These are phyloP conservation scores for Lachnum nothofagi DNA, from an alignment of 2,329 filamentous ascomycete species.

Conservation along the genomic window DNA sequence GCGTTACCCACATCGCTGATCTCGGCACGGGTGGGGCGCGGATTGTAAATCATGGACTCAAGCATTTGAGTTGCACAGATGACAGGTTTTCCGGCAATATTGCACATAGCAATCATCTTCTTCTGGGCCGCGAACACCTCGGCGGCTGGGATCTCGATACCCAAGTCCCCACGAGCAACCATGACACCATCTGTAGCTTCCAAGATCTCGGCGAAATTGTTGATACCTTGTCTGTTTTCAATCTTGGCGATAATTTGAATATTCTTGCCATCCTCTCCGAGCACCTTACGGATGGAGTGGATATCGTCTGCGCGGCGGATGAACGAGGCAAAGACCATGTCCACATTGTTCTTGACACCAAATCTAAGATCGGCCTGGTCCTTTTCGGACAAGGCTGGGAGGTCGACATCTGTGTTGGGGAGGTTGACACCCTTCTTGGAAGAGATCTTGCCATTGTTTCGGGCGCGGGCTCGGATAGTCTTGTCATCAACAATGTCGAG, in stretches of 20 bases:
- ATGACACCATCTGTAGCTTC: slow-evolving; percentile 97
- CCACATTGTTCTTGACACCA: slow-evolving; percentile 96
- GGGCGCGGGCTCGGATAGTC: slow-evolving; percentile 77
- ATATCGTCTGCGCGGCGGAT: slow-evolving; percentile 94
- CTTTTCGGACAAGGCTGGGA: slow-evolving; percentile 95
- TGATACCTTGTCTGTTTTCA: slow-evolving; percentile 98
- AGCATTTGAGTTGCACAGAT: slow-evolving; percentile 99
- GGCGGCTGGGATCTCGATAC: slow-evolving; percentile 96
- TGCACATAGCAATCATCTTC: slow-evolving; percentile 99
- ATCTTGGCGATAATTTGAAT: slow-evolving; percentile 99
- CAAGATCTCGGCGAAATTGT: slow-evolving; percentile 98
- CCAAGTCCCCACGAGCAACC: slow-evolving; percentile 96
- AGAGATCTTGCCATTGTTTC: slow-evolving; percentile 98
- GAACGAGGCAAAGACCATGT: slow-evolving; percentile 99
- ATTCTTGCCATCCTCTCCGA: slow-evolving; percentile 86
- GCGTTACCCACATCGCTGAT: slow-evolving; percentile 98
- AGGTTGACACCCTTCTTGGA: slow-evolving; percentile 99
- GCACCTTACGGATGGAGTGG: slow-evolving; percentile 80
- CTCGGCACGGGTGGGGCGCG: slow-evolving; percentile 93
- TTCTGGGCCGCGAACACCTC: slow-evolving; percentile 99
- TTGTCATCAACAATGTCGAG: slow-evolving; percentile 80
- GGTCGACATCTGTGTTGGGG: slow-evolving; percentile 96
- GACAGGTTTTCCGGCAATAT: slow-evolving; percentile 96
- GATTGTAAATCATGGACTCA: slow-evolving; percentile 99
- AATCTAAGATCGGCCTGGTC: slow-evolving; percentile 91